phyloP scores from a whole-genome alignment of 164 flowering plant genomes.

The Macadamia tetraphylla region DNA sequence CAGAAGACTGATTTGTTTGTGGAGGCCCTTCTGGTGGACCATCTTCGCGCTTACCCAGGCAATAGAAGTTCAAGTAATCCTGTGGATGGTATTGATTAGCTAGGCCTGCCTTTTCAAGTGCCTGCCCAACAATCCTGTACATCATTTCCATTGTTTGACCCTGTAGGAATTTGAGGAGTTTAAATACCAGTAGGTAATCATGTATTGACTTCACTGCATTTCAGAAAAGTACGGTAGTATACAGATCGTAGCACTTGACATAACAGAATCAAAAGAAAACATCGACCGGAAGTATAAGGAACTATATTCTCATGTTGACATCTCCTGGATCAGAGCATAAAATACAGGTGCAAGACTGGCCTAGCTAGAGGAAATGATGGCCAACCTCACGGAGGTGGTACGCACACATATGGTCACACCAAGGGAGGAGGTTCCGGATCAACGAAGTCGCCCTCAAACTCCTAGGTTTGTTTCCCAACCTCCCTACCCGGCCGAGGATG shows the following conservation, averaged over 20 bases:
- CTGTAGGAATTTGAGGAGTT: constrained; percentile 22
- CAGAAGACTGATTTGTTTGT: constrained; percentile 20
- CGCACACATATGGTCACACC: no score
- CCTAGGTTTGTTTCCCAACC: no score
- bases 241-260: no score
- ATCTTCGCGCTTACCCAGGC: constrained; percentile 57
- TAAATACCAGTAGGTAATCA: not conserved
- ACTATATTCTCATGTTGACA: no score
- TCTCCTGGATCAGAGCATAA: no score
- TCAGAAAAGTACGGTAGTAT: not conserved
- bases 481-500: no score
- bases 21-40: constrained; percentile 20
- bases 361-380: no score
- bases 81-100: constrained; percentile 40
- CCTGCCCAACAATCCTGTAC: constrained; percentile 48
- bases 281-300: no score
- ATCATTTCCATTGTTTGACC: constrained; percentile 72
- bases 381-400: no score
- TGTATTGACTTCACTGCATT: not conserved
- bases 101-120: constrained; percentile 43
- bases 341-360: no score
- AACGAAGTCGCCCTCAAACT: no score
- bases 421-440: no score
- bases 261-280: not conserved
- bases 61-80: constrained; percentile 63